phyloP scores from a whole-genome alignment of 441 rosid genomes.

The Adansonia rubrostipa region DNA sequence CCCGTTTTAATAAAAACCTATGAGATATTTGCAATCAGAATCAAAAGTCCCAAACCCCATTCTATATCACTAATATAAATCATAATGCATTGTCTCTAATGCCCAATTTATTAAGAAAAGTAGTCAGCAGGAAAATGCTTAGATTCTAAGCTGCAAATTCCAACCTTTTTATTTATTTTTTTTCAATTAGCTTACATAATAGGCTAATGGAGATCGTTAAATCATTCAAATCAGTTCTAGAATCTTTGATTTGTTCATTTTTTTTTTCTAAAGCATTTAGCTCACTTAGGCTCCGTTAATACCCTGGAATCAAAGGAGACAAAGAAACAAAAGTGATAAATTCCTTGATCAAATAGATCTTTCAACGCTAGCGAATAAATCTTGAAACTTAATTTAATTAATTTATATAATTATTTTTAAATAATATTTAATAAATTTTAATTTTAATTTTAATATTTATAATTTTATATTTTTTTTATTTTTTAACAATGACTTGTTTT shows the following conservation, averaged over 20 bases:
- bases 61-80: neutral
- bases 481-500: too few species aligned
- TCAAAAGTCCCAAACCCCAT: neutral
- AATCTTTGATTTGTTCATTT: neutral
- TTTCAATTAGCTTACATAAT: neutral
- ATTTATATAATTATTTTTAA: too few species aligned
- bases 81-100: neutral
- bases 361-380: too few species aligned
- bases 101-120: neutral
- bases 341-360: neutral
- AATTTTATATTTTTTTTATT: too few species aligned
- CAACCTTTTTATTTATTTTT: neutral
- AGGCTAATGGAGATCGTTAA: constrained; percentile 1
- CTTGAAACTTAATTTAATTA: too few species aligned
- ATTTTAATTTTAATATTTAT: too few species aligned
- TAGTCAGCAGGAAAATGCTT: neutral
- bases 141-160: neutral
- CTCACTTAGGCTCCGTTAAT: neutral
- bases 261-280: neutral
- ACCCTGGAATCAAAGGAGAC: neutral
- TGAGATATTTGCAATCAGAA: neutral
- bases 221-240: neutral
- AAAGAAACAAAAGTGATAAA: neutral
- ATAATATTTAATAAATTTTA: too few species aligned
- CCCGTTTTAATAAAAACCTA: neutral